These are phyloP conservation scores for Fraxinus platypoda DNA, from an alignment of 305 asterid genomes.

Conservation along the genomic window DNA sequence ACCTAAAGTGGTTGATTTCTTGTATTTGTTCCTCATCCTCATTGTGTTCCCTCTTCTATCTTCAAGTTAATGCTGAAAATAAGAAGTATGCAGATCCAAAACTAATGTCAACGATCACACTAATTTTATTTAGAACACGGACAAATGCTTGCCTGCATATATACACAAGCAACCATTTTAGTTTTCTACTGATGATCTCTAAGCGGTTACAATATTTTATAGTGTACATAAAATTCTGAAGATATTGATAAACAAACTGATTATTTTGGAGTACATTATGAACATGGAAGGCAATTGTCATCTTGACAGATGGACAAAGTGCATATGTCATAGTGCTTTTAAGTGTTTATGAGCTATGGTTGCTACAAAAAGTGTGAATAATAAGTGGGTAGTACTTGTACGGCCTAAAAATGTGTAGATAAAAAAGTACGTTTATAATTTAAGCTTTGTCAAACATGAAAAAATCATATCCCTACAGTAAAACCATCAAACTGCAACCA, in stretches of 20 bases:
- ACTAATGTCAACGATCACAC: slow-evolving; percentile 31
- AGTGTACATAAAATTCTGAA: slow-evolving; percentile 5
- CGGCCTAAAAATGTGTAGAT: neutral
- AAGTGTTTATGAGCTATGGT: neutral
- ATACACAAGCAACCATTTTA: slow-evolving; percentile 16
- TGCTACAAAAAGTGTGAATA: neutral
- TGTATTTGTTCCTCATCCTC: slow-evolving; percentile 29
- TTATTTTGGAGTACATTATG: neutral
- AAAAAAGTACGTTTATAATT: neutral
- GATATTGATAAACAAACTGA: neutral
- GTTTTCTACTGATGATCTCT: slow-evolving; percentile 1
- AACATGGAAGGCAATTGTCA: neutral
- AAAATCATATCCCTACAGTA: neutral
- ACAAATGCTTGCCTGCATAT: slow-evolving; percentile 9
- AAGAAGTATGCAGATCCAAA: slow-evolving; percentile 41
- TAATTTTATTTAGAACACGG: slow-evolving; percentile 23
- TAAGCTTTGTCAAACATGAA: neutral
- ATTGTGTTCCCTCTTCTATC: slow-evolving; percentile 40
- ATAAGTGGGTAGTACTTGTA: neutral
- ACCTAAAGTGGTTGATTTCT: slow-evolving; percentile 65
- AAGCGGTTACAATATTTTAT: neutral
- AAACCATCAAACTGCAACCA: neutral
- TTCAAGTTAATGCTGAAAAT: slow-evolving; percentile 46
- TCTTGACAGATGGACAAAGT: neutral
- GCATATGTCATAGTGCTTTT: neutral